These are phyloP conservation scores for Mangifera indica DNA, from an alignment of 345 rosid genomes.

Conservation along the genomic window DNA sequence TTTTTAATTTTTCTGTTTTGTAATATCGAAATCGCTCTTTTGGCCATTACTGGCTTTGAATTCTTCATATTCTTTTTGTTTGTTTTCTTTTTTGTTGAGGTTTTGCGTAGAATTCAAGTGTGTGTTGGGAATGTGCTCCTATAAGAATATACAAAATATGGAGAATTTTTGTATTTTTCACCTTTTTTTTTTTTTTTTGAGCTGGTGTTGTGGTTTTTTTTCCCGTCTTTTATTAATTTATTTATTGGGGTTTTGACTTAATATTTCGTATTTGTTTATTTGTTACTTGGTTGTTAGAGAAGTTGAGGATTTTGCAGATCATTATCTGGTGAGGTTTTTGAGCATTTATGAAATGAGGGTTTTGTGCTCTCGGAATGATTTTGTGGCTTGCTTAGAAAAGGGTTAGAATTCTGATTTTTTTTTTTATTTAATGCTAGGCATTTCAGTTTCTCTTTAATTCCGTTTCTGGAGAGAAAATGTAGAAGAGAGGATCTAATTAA, in stretches of 20 bases:
- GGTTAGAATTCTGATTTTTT: constrained; percentile 22
- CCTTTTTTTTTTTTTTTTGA: constrained; percentile 5
- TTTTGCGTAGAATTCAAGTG: constrained; percentile 30
- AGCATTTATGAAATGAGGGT: constrained; percentile 10
- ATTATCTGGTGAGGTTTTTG: constrained; percentile 17
- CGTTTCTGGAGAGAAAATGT: background rate
- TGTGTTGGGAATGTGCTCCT: constrained; percentile 20
- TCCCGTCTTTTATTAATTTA: constrained; percentile 11
- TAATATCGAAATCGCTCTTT: constrained; percentile 19
- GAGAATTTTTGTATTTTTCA: constrained; percentile 12
- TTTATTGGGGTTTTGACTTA: background rate
- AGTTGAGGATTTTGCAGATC: constrained; percentile 27
- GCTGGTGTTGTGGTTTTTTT: constrained; percentile 12
- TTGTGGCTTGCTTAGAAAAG: constrained; percentile 3
- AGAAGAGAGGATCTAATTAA: background rate
- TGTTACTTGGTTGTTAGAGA: constrained; percentile 29
- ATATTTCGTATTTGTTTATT: background rate
- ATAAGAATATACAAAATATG: constrained; percentile 10
- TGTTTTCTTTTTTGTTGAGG: background rate
- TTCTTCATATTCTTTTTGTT: constrained; percentile 15
- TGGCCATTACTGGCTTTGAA: constrained; percentile 13
- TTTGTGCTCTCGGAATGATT: background rate
- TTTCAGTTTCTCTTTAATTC: background rate
- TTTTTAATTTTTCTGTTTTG: constrained; percentile 5
- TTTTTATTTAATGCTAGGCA: background rate